These are phyloP conservation scores for Xylaria telfairii DNA, from an alignment of 495 filamentous ascomycete genomes.

Conservation along the genomic window DNA sequence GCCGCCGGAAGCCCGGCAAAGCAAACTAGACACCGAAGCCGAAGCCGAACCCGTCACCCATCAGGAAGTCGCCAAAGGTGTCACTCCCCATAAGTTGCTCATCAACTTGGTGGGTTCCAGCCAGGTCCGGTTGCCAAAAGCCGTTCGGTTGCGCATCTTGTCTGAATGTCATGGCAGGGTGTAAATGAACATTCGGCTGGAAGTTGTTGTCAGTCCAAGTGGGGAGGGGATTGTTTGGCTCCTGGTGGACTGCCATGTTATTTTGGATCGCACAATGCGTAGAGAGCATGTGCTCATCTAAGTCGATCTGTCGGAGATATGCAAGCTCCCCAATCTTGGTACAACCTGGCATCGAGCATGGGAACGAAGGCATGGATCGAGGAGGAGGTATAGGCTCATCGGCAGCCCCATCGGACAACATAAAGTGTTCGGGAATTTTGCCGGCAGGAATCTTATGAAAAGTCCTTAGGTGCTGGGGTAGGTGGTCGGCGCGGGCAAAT, in stretches of 20 bases:
- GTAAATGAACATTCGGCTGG: background rate
- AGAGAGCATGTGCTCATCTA: background rate
- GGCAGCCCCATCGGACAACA: background rate
- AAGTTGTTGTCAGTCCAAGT: background rate
- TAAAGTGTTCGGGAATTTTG: background rate
- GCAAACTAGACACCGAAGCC: background rate
- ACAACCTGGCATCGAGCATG: background rate
- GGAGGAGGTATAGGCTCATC: background rate
- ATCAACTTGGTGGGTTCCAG: background rate
- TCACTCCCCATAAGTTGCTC: background rate
- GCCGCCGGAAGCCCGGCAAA: background rate
- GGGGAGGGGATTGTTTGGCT: background rate
- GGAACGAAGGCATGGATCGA: background rate
- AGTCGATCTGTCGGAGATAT: background rate
- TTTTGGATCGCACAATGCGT: background rate
- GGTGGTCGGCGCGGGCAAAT: conserved; percentile 42
- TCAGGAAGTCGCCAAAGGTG: background rate
- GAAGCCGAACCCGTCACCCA: background rate
- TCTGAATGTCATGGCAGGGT: background rate
- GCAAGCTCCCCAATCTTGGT: background rate
- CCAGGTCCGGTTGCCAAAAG: background rate
- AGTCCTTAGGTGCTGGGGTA: conserved; percentile 39
- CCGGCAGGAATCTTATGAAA: conserved; percentile 35
- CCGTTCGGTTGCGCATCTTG: background rate
- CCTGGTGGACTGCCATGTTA: background rate